Conservation (phyloP, 2,329 filamentous ascomycete genomes). For the Neofusicoccum umdonicola region DNA sequence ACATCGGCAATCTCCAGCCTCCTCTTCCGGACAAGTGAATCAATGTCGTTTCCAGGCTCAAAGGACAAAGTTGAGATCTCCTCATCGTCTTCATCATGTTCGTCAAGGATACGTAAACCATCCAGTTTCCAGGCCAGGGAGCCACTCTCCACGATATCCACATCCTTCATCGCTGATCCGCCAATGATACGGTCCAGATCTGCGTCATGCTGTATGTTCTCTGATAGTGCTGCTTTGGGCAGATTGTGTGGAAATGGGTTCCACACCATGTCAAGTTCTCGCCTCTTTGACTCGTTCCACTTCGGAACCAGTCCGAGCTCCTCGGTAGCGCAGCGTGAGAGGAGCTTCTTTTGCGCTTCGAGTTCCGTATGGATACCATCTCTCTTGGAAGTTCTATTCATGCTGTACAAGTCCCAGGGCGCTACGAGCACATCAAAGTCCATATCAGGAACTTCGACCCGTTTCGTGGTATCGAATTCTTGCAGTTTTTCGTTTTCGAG, state of each 20-base stretch:
- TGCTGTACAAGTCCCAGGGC: constrained; percentile 47
- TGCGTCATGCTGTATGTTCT: constrained; percentile 41
- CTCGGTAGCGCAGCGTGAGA: constrained; percentile 18
- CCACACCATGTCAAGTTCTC: constrained; percentile 47
- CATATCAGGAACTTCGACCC: constrained; percentile 50
- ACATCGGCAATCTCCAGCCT: constrained; percentile 29
- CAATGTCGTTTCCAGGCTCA: constrained; percentile 31
- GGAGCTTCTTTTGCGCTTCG: constrained; percentile 25
- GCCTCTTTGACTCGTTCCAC: constrained; percentile 43
- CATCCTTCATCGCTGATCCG: constrained; percentile 30
- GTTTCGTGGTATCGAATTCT: constrained; percentile 47
- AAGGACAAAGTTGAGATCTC: constrained; percentile 28
- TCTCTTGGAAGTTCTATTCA: neutral
- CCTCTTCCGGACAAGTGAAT: constrained; percentile 41
- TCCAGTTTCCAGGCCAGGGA: constrained; percentile 48
- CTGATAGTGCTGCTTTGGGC: constrained; percentile 36
- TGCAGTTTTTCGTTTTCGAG: constrained; percentile 47
- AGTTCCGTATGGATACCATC: constrained; percentile 24
- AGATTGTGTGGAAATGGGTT: constrained; percentile 46
- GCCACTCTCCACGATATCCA: constrained; percentile 39
- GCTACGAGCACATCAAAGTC: constrained; percentile 42
- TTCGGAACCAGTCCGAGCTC: constrained; percentile 28
- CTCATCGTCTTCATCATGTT: constrained; percentile 36
- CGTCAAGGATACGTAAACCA: constrained; percentile 46
- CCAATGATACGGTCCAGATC: constrained; percentile 36